Base-by-base conservation (phyloP, 2,329 filamentous ascomycete genomes). In the Sordariomycetes sp. region DNA sequence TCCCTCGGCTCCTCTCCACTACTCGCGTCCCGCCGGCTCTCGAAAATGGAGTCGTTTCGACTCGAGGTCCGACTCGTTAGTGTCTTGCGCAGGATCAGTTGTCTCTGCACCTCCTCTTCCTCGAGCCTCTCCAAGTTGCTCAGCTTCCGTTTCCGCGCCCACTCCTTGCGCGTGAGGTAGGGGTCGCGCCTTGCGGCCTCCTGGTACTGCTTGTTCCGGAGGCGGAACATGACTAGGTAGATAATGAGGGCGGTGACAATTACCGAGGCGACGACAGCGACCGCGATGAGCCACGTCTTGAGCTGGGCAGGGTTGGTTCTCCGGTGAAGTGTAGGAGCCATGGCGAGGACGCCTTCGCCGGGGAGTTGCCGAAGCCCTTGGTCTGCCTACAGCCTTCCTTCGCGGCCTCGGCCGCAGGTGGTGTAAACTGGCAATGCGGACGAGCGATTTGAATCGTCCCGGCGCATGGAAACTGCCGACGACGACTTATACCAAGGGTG, bases 71-170 rank as follows among this genome's bases (percentile, higher is more conserved):
- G 51, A 48, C 52, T 53, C 24, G 53, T 25, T 40, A 73, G 63
- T 0, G 70, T 72, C 62, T 74, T 74, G 59, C 68, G 67, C 60
- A 74, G 72, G 60, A 74, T 71, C 52, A 64, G 63, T 40, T 61
- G 61, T 16, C 71, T 65, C 60, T 69, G 65, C 46, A 62, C 59
- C 62, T 74, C 71, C 54, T 70, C 66, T 43, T 70, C 67, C 28
- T 64, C 59, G 18, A 64, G 59, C 7, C 62, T 59, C 34, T 68
- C 63, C 24, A 61, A 25, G 14, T 61, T 57, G 58, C 63, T 68
- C 62, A 69, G 63, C 61, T 66, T 69, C 53, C 65, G 63, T 52
- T 61, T 62, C 10, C 61, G 61, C 4, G 50, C n/a, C 58, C 64
- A 63, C 53, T 64, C 62, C 51, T 60, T 63, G 16, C 55, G 62